Evolutionary conservation across 2,329 filamentous ascomycete species (phyloP), one percentile per base, ranked within the genome.

Genomic region (Aspergillus sp.): DNA sequence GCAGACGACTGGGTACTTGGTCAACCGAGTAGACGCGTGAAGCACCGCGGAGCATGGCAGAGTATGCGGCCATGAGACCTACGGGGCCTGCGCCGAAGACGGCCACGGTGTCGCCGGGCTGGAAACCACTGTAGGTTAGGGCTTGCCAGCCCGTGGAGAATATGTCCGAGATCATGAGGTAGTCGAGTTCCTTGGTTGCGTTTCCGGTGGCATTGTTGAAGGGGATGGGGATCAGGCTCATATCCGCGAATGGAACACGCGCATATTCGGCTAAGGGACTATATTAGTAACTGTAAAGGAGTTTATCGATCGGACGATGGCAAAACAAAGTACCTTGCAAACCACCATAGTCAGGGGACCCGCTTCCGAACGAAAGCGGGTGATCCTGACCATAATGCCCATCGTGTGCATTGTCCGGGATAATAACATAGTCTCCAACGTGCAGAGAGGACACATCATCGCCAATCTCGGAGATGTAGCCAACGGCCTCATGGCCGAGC

Each of bases 51-150:
- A 89, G 70, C 1, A 82, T 71, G 0, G 82, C 86, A 0, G 81
- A 86, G 69, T 88, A 88, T 4, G 86, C 86, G 3, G 85, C 84
- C 82, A 88, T 87, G 4, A 88, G 71, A 1, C 86, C 86, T 1
- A 89, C 85, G 0, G 86, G 86, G 0, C 86, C 85, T 2, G 83
- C 84, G 0, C 86, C 86, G 57, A 88, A 88, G 2, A 88, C 80
- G 1, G 85, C 86, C 2, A 88, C 80, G n/a, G 77, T 80, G 62
- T 88, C 85, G 2, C 85, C 85, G 1, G 84, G 73, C 62, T 81
- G 71, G 72, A 87, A 87, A 0, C 85, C 85, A 3, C 82, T 80
- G 2, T 86, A 55, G 17, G 52, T 52, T 1, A 62, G 23, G 5
- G 54, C 64, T 19, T 75, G 78, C 54, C 66, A 68, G 21, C 64